phyloP scores from a whole-genome alignment of 345 rosid genomes.

The Eucalyptus tenuipes region DNA sequence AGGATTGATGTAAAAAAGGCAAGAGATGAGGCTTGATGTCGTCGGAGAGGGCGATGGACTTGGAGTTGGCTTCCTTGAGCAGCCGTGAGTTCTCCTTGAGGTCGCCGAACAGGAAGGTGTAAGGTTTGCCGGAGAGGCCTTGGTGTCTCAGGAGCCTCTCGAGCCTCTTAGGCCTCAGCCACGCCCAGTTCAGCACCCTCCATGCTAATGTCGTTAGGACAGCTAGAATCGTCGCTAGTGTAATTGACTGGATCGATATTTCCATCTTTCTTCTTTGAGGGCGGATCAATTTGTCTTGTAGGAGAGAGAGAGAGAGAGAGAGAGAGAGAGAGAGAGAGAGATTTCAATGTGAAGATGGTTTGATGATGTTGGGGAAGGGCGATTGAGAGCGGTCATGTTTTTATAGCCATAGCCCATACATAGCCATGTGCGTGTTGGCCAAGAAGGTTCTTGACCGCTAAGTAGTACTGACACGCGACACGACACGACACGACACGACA shows the following conservation, averaged over 20 bases:
- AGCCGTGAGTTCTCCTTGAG: not conserved
- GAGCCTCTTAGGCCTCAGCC: conserved; percentile 2
- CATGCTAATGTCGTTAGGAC: not conserved
- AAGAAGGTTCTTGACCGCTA: no score
- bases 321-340: not conserved
- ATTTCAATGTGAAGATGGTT: not conserved
- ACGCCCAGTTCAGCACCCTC: not conserved
- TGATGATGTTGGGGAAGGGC: not conserved
- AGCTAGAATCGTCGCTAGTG: not conserved
- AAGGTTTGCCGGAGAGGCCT: conserved; percentile 1
- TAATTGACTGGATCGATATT: not conserved
- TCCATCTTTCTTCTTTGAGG: not conserved
- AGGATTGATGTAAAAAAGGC: not conserved
- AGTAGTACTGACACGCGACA: no score
- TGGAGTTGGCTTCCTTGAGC: not conserved
- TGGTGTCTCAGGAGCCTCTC: not conserved
- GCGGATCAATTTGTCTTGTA: not conserved
- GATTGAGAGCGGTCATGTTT: not conserved
- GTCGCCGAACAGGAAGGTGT: not conserved
- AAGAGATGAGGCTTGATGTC: not conserved
- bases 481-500: no score
- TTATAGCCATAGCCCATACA: not conserved
- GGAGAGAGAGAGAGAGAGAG: no score
- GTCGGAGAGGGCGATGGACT: not conserved
- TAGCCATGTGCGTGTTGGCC: no score